Evolutionary conservation across 495 filamentous ascomycete genomes (phyloP), one percentile per base, ranked within the genome.

Genomic region (Trypethelium eluteriae): DNA sequence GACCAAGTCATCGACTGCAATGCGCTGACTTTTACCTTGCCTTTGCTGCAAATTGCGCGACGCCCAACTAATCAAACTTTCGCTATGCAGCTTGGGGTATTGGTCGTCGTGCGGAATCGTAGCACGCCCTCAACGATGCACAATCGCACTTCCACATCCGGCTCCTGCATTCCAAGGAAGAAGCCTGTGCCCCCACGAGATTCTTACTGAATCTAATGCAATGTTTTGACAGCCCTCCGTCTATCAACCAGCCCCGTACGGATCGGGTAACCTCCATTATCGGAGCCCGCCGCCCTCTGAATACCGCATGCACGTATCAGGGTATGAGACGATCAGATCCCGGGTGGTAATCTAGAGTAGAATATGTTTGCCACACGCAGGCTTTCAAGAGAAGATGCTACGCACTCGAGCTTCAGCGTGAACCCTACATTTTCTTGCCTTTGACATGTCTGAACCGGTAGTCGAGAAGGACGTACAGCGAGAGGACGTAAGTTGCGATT

Each of bases 341-440:
- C 32, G 5, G 25, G 25, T 36, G 36, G 7, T 59, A 14, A 59
- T 3, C 18, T 3, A 59, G 53, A 36, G 53, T 36, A 59, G 32
- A 59, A 59, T 35, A 59, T 59, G 7, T 59, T 59, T 32, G 53
- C 34, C 25, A 36, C 10, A 36, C 53, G 36, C 53, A 35, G 53
- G 53, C 32, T 36, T 59, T 36, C 6, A 59, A 59, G 53, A 36
- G 32, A 59, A 36, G 32, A 59, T 36, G 53, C 53, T 59, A 36
- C 53, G 32, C 53, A 59, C 36, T 59, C 53, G 53, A 59, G 53
- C 53, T 59, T 59, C 53, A 59, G n/a, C 53, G 34, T 59, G 32
- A 59, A 59, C 53, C 32, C 53, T 34, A 34, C 53, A 14, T 34
- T 36, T 35, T 59, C 32, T 34, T 59, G 25, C 53, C 18, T 36